Conservation (phyloP, 2,329 filamentous ascomycete genomes). For the Furcasterigmium furcatum region DNA sequence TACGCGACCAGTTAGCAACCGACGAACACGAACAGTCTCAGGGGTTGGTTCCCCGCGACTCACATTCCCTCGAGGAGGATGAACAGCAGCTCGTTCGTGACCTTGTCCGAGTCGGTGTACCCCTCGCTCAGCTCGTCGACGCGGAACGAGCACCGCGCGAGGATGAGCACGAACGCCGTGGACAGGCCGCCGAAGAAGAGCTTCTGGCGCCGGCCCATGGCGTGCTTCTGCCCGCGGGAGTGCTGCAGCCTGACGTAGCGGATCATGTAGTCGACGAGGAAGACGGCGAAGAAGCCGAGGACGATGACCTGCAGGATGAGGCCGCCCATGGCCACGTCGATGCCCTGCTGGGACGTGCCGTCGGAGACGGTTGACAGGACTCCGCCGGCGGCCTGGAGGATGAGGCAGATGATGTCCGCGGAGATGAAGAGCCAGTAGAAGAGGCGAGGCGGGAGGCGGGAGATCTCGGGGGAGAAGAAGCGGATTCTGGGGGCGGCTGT, state of each 20-base stretch:
- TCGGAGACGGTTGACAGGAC: conserved; percentile 41
- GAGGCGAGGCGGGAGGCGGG: conserved; percentile 34
- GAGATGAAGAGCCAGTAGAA: conserved; percentile 46
- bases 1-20: conserved; percentile 12
- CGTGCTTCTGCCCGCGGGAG: conserved; percentile 15
- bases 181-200: conserved; percentile 50
- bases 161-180: conserved; percentile 54
- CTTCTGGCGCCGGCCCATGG: conserved; percentile 18
- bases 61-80: conserved; percentile 51
- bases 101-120: conserved; percentile 49
- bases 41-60: conserved; percentile 4
- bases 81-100: conserved; percentile 47
- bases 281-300: conserved; percentile 46
- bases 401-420: conserved; percentile 51
- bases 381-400: conserved; percentile 53
- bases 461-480: conserved; percentile 30
- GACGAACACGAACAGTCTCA: neutral
- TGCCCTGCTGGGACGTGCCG: conserved; percentile 39
- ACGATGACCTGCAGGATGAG: conserved; percentile 56
- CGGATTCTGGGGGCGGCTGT: conserved; percentile 27
- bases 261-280: conserved; percentile 45
- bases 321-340: conserved; percentile 41
- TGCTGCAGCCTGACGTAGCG: conserved; percentile 27
- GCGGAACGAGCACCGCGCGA: conserved; percentile 59
- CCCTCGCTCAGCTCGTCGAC: conserved; percentile 63